Conservation (phyloP, 2,329 filamentous ascomycete species). For the Arachnomyces sp. region DNA sequence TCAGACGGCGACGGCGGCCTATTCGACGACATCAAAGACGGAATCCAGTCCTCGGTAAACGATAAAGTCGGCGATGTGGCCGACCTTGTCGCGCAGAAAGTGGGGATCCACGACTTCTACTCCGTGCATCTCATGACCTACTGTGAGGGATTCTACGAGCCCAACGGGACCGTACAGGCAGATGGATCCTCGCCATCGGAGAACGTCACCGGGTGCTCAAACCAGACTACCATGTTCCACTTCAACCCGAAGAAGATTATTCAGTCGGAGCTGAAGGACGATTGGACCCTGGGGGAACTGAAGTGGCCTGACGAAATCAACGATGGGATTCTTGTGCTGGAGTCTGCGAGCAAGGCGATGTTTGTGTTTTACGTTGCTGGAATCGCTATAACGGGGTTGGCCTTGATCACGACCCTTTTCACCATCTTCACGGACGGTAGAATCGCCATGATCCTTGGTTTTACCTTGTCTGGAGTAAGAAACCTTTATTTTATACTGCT, state of each 20-base stretch:
- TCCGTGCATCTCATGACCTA: conserved; percentile 53
- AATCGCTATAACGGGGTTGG: conserved; percentile 45
- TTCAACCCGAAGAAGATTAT: conserved; percentile 50
- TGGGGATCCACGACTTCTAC: conserved; percentile 56
- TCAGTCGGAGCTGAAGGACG: conserved; percentile 40
- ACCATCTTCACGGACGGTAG: conserved; percentile 40
- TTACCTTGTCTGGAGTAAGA: conserved; percentile 39
- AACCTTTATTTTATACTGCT: conserved; percentile 6
- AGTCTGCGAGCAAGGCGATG: conserved; percentile 43
- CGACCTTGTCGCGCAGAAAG: conserved; percentile 33
- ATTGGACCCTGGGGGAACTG: conserved; percentile 46
- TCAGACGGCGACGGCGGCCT: conserved; percentile 24
- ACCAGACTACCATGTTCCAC: conserved; percentile 46
- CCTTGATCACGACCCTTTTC: conserved; percentile 40
- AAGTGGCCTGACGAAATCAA: conserved; percentile 52
- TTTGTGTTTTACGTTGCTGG: conserved; percentile 55
- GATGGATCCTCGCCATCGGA: conserved; percentile 25
- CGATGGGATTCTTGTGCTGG: conserved; percentile 45
- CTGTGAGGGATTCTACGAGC: conserved; percentile 43
- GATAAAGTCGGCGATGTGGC: too few species aligned
- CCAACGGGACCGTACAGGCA: conserved; percentile 26
- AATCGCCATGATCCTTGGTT: conserved; percentile 44
- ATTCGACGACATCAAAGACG: conserved; percentile 27
- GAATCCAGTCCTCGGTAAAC: conserved; percentile 29
- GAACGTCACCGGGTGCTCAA: conserved; percentile 51